A percentile compares a stretch with the other conserved stretches of the same genome.
Evolutionary conservation across 2,329 filamentous ascomycete species (phyloP).

Genomic region (Alternaria brassicicola): DNA sequence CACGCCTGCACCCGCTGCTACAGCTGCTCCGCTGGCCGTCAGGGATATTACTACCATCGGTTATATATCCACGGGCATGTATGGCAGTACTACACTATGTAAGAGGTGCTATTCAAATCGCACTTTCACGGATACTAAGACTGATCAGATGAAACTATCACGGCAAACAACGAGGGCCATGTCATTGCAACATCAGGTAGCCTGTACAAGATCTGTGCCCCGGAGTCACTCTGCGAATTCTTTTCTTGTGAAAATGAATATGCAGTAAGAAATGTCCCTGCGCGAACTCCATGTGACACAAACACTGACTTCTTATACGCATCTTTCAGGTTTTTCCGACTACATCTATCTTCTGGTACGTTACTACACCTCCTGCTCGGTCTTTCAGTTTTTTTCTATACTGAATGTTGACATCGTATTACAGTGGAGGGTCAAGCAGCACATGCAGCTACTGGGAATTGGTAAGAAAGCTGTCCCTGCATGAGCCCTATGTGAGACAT

Average conservation of each 20-base stretch:
- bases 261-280: background rate
- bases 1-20: conserved; percentile 12
- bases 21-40: conserved; percentile 8
- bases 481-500: background rate
- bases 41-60: conserved; percentile 19
- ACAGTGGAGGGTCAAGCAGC: conserved; percentile 7
- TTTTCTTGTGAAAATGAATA: conserved; percentile 15
- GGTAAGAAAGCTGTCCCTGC: background rate
- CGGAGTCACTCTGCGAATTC: conserved; percentile 12
- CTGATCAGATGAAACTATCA: conserved; percentile 16
- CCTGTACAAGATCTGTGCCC: conserved; percentile 13
- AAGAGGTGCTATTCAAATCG: background rate
- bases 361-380: background rate
- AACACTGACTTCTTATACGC: too few relatives aligned
- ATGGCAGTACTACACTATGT: conserved; percentile 19
- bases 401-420: background rate
- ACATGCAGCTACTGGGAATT: conserved; percentile 18
- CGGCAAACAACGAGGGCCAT: conserved; percentile 10
- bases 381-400: background rate
- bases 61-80: conserved; percentile 10
- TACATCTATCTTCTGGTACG: conserved; percentile 12
- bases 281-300: too few relatives aligned
- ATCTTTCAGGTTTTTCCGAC: background rate
- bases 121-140: background rate
- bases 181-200: conserved; percentile 14